A percentile compares a stretch with the other conserved stretches of the same genome.
phyloP scores from a whole-genome alignment of 768 basidiomycete genomes.

The Scleroderma bovista region DNA sequence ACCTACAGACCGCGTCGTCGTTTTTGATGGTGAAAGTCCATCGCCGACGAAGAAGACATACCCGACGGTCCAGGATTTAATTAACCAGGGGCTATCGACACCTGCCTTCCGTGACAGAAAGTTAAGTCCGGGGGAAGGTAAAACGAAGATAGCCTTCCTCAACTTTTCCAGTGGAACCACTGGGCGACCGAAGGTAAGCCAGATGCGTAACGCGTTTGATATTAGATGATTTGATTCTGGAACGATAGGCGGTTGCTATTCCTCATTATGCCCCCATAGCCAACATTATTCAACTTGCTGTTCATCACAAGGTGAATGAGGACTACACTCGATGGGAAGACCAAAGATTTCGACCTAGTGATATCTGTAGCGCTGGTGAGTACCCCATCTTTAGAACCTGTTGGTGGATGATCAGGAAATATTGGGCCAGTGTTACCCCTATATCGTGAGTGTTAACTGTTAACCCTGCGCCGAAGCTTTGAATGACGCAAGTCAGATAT shows the following conservation, averaged over 20 bases:
- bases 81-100: constrained; percentile 42
- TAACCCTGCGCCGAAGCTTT: neutral
- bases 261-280: constrained; percentile 55
- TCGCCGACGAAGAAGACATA: constrained; percentile 6
- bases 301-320: constrained; percentile 46
- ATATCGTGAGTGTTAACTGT: constrained; percentile 42
- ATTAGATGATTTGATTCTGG: neutral
- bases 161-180: constrained; percentile 77
- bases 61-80: constrained; percentile 40
- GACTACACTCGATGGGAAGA: constrained; percentile 40
- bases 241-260: constrained; percentile 50
- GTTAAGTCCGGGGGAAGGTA: constrained; percentile 54
- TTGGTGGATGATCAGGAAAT: neutral
- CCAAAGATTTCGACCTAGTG: constrained; percentile 53
- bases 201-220: neutral
- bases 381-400: neutral
- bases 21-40: constrained; percentile 29
- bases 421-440: constrained; percentile 47
- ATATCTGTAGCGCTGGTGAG: constrained; percentile 54
- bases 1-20: constrained; percentile 38
- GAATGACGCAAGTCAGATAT: constrained; percentile 41
- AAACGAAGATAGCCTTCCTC: constrained; percentile 63
- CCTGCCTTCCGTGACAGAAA: constrained; percentile 44
- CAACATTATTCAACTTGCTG: constrained; percentile 56
- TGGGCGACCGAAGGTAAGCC: constrained; percentile 61